Base-by-base conservation (phyloP, 202 grass and related monocot genomes). In the Saccharum hybrid region DNA sequence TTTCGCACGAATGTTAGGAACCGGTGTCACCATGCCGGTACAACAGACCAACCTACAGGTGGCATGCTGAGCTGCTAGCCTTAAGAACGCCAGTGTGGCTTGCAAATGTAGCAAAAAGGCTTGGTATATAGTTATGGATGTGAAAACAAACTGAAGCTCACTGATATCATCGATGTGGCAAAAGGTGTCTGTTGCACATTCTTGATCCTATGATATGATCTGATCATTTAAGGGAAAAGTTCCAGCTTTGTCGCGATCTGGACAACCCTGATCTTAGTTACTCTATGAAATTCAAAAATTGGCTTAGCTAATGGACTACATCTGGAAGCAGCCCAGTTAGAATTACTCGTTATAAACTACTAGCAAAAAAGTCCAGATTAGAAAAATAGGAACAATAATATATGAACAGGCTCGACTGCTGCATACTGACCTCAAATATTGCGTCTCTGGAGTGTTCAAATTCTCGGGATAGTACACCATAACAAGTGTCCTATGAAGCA, bases 391-490 rank as follows among this genome's bases (percentile, higher is more conserved):
- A 81, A 39, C 33, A 61, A 59, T 30, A 38, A 23, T 56, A 81
- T 65, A 19, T 76, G 37, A 78, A 43, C 7, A 77, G 59, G 10
- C 42, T 82, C 61, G 43, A 85, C 38, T 67, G 49, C 63, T 68
- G 52, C 18, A 46, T 79, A 73, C 74, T 76, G 57, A 98, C 96
- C 93, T 96, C 91, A 77, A 92, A 93, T 51, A 96, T 92, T 68
- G 76, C 84, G 40, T 98, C 91, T 89, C 90, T 96, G 67, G 96
- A 98, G 71, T 91, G 84, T 67, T 98, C 93, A 79, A 86, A 90
- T 90, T 98, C 96, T 76, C 96, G 82, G 80, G 56, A 90, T 28
- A 98, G 85, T 9, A 68, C 75, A 40, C 83, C 79, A 75, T 90
- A 92, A 85, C 96, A 96, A 52, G 84, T 94, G 81, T 98, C 96